phyloP scores from a whole-genome alignment of 495 filamentous ascomycete genomes.

The Choiromyces venosus region DNA sequence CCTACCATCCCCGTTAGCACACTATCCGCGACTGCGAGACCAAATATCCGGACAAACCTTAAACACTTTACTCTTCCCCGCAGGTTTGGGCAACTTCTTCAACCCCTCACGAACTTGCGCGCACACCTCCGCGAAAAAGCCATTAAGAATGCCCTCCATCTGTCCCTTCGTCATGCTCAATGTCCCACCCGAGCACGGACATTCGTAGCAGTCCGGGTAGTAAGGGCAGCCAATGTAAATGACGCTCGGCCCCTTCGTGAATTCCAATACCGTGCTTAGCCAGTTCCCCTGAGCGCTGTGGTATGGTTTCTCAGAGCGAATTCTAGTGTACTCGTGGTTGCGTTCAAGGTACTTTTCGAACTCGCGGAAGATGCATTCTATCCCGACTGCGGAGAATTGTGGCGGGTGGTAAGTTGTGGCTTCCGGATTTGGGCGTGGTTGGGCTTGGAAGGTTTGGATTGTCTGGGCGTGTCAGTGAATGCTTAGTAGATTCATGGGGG shows the following conservation, averaged over 20 bases:
- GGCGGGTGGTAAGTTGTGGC: neutral
- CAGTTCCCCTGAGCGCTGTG: neutral
- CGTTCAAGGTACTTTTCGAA: neutral
- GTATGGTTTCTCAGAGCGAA: neutral
- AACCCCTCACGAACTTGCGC: neutral
- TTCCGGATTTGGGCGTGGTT: neutral
- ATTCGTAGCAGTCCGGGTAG: neutral
- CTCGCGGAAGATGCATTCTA: neutral
- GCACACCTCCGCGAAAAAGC: neutral
- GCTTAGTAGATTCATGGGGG: neutral
- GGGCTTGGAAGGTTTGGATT: neutral
- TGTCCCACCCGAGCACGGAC: neutral
- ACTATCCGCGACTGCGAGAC: neutral
- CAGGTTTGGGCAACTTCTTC: neutral
- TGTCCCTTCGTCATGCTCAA: neutral
- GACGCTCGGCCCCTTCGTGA: neutral
- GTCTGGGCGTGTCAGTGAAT: neutral
- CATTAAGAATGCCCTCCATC: neutral
- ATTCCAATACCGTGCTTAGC: neutral
- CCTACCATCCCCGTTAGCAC: neutral
- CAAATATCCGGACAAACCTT: neutral
- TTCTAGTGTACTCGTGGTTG: neutral
- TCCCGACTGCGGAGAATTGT: neutral
- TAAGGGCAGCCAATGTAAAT: neutral
- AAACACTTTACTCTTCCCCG: neutral